A percentile compares a stretch with the other conserved stretches of the same genome.
These are phyloP conservation scores for Selenicereus undatus DNA, from an alignment of 148 eudicot genomes.

Conservation along the genomic window DNA sequence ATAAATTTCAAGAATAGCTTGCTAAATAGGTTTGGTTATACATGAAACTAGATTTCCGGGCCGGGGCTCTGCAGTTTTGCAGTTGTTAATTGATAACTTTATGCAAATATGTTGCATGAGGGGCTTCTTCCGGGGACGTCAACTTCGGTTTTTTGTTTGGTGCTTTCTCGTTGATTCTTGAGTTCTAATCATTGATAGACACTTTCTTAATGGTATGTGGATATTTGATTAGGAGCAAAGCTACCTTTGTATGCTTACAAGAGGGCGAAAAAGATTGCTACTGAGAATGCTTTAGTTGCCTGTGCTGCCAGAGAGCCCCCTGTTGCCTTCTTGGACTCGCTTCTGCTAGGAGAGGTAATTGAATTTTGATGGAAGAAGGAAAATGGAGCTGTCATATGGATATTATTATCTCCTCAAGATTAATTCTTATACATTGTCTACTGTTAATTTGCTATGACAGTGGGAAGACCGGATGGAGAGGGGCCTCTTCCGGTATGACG, in stretches of 20 bases:
- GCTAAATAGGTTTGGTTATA: too few relatives aligned
- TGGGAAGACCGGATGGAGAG: conserved; percentile 93
- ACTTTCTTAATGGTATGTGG: too few relatives aligned
- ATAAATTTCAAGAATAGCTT: too few relatives aligned
- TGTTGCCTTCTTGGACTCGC: conserved; percentile 82
- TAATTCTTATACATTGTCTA: background rate
- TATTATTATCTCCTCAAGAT: background rate
- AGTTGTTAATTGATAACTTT: too few relatives aligned
- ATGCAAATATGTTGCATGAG: too few relatives aligned
- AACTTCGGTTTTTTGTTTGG: too few relatives aligned
- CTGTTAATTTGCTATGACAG: conserved; percentile 32
- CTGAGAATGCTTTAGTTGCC: conserved; percentile 35
- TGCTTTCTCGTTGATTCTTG: too few relatives aligned
- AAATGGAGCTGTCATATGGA: background rate
- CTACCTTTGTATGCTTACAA: conserved; percentile 74
- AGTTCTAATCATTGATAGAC: too few relatives aligned
- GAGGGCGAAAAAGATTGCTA: conserved; percentile 37
- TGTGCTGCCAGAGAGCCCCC: conserved; percentile 53
- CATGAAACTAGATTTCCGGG: too few relatives aligned
- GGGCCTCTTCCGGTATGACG: conserved; percentile 96
- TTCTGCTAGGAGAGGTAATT: conserved; percentile 87
- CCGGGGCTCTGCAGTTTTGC: too few relatives aligned
- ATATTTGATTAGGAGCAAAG: conserved; percentile 46
- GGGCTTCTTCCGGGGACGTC: too few relatives aligned
- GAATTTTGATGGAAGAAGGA: background rate